Evolutionary conservation across 108 stramenopile genomes (phyloP).

Genomic region (Stephanodiscus minutulus): DNA sequence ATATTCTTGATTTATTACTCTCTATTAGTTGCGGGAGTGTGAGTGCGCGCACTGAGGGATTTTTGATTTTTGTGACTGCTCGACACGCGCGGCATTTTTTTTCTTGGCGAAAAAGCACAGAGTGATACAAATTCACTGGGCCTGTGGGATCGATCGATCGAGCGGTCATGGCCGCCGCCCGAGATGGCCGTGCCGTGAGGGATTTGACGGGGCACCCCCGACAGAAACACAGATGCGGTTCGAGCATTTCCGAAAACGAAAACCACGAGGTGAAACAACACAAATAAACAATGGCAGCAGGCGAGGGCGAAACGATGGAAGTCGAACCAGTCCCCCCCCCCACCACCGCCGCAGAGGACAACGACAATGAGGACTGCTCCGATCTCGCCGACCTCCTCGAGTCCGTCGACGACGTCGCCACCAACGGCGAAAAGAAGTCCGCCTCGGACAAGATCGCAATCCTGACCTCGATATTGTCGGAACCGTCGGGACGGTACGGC

Average conservation of each 20-base stretch:
- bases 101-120: no score
- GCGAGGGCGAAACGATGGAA: conserved; percentile 42
- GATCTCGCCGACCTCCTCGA: conserved; percentile 51
- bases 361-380: conserved; percentile 50
- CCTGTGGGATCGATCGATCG: no score
- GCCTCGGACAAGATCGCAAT: conserved; percentile 51
- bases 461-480: conserved; percentile 60
- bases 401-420: conserved; percentile 30
- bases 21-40: no score
- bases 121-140: no score
- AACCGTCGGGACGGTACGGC: conserved; percentile 59
- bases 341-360: conserved; percentile 1
- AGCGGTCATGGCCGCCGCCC: no score
- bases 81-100: no score
- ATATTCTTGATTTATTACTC: no score
- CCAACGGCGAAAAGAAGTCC: conserved; percentile 22
- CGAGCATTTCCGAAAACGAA: not conserved
- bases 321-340: conserved; percentile 20
- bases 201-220: no score
- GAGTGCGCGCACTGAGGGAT: no score
- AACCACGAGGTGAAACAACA: not conserved
- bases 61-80: no score
- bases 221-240: no score
- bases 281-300: conserved; percentile 24
- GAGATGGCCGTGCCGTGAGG: no score